These are phyloP conservation scores for Luvunga scandens DNA, from an alignment of 345 rosid genomes.

Conservation along the genomic window DNA sequence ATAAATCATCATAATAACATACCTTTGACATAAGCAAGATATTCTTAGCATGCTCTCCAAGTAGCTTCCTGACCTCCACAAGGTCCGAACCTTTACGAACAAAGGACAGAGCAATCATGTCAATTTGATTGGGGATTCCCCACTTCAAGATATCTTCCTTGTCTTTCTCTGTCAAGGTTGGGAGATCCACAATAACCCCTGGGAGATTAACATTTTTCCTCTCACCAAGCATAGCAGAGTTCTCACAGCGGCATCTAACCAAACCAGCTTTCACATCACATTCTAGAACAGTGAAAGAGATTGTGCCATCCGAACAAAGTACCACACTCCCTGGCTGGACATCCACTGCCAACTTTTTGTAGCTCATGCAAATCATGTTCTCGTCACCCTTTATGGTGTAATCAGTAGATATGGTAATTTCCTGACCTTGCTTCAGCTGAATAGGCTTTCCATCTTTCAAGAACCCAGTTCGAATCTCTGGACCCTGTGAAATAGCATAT, in stretches of 20 bases:
- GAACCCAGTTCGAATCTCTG: slow-evolving; percentile 83
- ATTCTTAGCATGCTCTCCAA: slow-evolving; percentile 70
- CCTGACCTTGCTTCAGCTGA: slow-evolving; percentile 73
- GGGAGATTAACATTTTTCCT: slow-evolving; percentile 98
- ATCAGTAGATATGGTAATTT: slow-evolving; percentile 80
- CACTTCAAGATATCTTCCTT: slow-evolving; percentile 87
- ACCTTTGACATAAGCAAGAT: slow-evolving; percentile 99
- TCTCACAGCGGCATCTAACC: slow-evolving; percentile 85
- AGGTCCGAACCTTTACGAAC: slow-evolving; percentile 95
- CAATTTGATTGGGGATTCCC: slow-evolving; percentile 92
- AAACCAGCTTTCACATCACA: slow-evolving; percentile 65
- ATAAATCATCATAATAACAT: neutral
- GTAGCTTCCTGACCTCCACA: slow-evolving; percentile 76
- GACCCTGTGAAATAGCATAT: slow-evolving; percentile 47
- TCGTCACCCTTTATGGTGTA: slow-evolving; percentile 75
- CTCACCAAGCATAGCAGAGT: slow-evolving; percentile 91
- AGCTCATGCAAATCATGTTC: slow-evolving; percentile 81
- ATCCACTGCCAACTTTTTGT: slow-evolving; percentile 79
- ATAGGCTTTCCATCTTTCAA: slow-evolving; percentile 64
- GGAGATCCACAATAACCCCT: slow-evolving; percentile 96
- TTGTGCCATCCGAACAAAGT: slow-evolving; percentile 96
- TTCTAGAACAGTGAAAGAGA: slow-evolving; percentile 76
- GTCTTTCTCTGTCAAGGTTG: slow-evolving; percentile 95
- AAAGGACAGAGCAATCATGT: slow-evolving; percentile 96
- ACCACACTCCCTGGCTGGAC: slow-evolving; percentile 88